Evolutionary conservation across 257 asterid species (phyloP).

Genomic region (Solanum chiquidenum): DNA sequence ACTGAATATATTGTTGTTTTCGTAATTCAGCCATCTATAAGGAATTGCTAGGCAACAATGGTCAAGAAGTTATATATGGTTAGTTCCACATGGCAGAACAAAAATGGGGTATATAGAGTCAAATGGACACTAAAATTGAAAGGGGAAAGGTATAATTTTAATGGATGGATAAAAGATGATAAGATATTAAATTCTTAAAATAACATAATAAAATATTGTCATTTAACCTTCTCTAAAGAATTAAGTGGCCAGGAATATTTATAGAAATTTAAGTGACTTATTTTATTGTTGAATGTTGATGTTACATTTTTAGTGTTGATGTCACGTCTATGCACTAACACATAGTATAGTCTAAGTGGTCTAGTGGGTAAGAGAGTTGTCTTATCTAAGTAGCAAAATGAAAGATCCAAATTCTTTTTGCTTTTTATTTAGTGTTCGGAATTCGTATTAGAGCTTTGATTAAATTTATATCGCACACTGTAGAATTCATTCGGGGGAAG

Average conservation of each 20-base stretch:
- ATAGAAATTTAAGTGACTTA: background rate
- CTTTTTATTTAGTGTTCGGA: background rate
- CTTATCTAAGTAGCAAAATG: background rate
- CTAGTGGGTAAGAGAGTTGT: background rate
- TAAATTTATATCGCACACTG: no score
- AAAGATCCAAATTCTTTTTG: background rate
- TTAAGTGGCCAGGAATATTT: background rate
- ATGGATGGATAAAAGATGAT: background rate
- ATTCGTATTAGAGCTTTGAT: accelerated
- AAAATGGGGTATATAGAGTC: background rate
- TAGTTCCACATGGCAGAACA: background rate
- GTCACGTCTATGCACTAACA: background rate
- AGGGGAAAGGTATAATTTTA: background rate
- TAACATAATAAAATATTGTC: background rate
- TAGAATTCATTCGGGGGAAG: accelerated
- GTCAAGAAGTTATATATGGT: background rate
- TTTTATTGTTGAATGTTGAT: background rate
- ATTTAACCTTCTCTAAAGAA: background rate
- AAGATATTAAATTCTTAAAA: background rate
- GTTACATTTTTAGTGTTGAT: background rate
- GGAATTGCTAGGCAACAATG: background rate
- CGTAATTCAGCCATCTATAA: background rate
- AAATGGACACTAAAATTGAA: background rate
- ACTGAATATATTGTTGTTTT: background rate
- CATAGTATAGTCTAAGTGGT: background rate